Percentiles rank a stretch among this genome's conserved stretches.
These are phyloP conservation scores for Phialophora tarda DNA, from an alignment of 2,329 filamentous ascomycete species.

Conservation along the genomic window DNA sequence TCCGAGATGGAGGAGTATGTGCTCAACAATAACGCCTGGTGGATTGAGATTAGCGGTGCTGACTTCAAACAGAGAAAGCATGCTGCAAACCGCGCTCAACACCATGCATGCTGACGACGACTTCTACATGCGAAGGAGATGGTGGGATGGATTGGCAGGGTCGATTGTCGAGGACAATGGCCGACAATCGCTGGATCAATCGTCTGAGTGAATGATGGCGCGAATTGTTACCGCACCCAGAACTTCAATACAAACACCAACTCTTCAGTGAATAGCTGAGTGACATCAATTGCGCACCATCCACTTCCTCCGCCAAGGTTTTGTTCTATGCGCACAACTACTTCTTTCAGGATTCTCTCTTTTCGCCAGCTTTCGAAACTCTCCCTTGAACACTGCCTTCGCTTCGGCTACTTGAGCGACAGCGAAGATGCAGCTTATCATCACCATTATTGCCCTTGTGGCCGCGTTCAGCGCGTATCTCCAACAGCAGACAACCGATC, in stretches of 20 bases:
- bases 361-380: neutral
- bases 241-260: neutral
- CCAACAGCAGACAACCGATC: slow-evolving; percentile 6
- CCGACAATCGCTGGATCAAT: neutral
- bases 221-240: neutral
- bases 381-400: neutral
- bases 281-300: neutral
- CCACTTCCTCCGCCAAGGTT: neutral
- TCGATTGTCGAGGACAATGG: slow-evolving; percentile 1
- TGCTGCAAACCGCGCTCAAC: neutral
- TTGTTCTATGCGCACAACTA: neutral
- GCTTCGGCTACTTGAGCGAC: neutral
- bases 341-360: neutral
- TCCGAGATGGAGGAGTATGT: neutral
- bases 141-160: neutral
- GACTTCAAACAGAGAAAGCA: neutral
- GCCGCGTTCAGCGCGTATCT: neutral
- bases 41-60: neutral
- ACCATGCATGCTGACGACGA: neutral
- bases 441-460: neutral
- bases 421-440: slow-evolving; percentile 2
- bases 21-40: neutral
- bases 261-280: neutral
- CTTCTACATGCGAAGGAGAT: neutral
- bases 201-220: neutral